phyloP scores from a whole-genome alignment of 169 alveolate genomes.

The Babesia caballi region DNA sequence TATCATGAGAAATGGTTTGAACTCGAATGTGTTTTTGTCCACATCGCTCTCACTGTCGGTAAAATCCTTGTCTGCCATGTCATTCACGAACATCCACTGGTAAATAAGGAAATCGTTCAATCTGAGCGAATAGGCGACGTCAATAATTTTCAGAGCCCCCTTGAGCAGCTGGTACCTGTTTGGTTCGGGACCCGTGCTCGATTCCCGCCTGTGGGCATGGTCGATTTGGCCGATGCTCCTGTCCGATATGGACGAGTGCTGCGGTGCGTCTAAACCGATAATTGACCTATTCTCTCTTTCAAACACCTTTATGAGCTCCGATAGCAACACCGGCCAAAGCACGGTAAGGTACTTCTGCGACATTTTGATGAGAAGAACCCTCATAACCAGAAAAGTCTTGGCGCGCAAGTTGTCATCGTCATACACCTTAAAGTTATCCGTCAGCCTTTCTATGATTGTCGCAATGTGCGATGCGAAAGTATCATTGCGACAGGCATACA shows the following conservation, averaged over 20 bases:
- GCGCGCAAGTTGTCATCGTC: constrained; percentile 51
- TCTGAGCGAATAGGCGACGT: constrained; percentile 56
- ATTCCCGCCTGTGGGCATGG: neutral
- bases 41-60: constrained; percentile 1
- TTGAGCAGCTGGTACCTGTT: constrained; percentile 18
- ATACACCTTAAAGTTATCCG: constrained; percentile 38
- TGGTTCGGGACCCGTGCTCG: neutral
- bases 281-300: constrained; percentile 30
- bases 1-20: constrained; percentile 63
- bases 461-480: constrained; percentile 54
- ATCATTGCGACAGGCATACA: constrained; percentile 59
- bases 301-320: constrained; percentile 64
- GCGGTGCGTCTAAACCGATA: neutral
- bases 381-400: constrained; percentile 45
- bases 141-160: constrained; percentile 61
- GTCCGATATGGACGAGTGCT: neutral
- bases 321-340: constrained; percentile 63
- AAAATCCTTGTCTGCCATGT: constrained; percentile 30
- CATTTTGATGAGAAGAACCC: constrained; percentile 58
- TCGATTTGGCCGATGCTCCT: neutral
- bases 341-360: constrained; percentile 62
- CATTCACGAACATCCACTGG: constrained; percentile 68
- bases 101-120: constrained; percentile 58
- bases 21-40: constrained; percentile 19
- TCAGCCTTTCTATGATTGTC: constrained; percentile 54